Base-by-base conservation (phyloP, 2,329 filamentous ascomycete genomes). In the Epichloe sylvatica region DNA sequence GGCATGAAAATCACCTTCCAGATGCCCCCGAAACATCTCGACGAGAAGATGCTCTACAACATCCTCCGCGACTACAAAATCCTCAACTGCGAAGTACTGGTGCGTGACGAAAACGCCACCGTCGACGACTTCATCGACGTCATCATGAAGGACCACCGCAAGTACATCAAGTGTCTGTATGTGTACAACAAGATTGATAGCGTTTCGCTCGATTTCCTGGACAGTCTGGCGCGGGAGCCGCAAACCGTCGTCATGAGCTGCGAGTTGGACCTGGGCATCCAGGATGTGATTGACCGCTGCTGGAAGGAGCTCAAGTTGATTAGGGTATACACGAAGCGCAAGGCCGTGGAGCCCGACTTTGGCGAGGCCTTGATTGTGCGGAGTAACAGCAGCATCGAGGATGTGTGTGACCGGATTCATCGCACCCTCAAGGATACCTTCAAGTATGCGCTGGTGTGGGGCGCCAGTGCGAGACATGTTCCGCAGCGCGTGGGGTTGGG, bases 171-270 rank as follows among this genome's bases (percentile, higher is more conserved):
- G 65, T 83, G 87, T 63, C 76, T 98, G 34, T 98, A 98, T 70
- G 91, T 97, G 34, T 98, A 98, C 81, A 98, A 98, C 83, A 98
- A 98, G 72, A 94, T 98, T 70, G 92, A 98, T 71, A 84, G 81
- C 65, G 86, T 98, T 53, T 91, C 85, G 40, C 78, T 98, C 56
- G 89, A 96, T 64, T 94, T 94, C 68, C 78, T 98, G 45, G 86
- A 98, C 72, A 81, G 84, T 64, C 75, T 98, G 21, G 92, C 94
- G 5, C 83, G 89, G 53, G 94, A 98, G 69, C 87, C 89, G 3
- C 76, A 97, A 66, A 97, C 94, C 0, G 88, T 85, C 25, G 91
- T 98, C 63, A 98, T 98, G 92, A 88, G 82, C 62, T 98, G 94
- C 67, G 94, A 98, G 71, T 77, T 96, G 9, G 89, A 97, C 63